phyloP scores from a whole-genome alignment of 257 asterid genomes.

The Knoxia roxburghii region DNA sequence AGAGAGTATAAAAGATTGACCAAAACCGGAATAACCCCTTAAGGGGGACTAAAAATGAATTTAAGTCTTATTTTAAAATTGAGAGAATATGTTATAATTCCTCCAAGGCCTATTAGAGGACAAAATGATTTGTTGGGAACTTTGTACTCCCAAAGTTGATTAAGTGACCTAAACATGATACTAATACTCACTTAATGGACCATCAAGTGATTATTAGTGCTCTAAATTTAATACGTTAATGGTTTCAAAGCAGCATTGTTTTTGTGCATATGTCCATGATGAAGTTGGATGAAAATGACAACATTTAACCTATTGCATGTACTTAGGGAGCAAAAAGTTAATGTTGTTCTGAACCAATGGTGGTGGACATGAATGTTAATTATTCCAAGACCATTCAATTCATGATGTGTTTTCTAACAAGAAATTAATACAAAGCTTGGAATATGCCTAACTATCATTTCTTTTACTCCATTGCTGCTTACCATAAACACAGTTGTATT shows the following conservation, averaged over 20 bases:
- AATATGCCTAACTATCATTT: conserved; percentile 4
- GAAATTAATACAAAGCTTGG: not conserved
- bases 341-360: conserved; percentile 9
- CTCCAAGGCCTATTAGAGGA: not conserved
- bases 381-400: not conserved
- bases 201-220: not conserved
- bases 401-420: not conserved
- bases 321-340: not conserved
- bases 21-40: too few relatives aligned
- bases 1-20: too few relatives aligned
- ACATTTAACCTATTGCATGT: not conserved
- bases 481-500: not conserved
- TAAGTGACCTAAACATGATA: not conserved
- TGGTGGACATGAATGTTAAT: too few relatives aligned
- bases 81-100: too few relatives aligned
- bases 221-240: not conserved
- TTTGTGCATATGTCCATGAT: not conserved
- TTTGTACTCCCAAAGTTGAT: not conserved
- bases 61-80: too few relatives aligned
- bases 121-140: not conserved
- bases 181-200: not conserved
- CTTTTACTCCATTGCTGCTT: conserved; percentile 2
- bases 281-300: conserved; percentile 2
- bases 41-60: too few relatives aligned
- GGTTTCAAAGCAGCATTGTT: conserved; percentile 9